Base-by-base conservation (phyloP, 768 basidiomycete genomes). In the Agaricus sinodeliciosus region DNA sequence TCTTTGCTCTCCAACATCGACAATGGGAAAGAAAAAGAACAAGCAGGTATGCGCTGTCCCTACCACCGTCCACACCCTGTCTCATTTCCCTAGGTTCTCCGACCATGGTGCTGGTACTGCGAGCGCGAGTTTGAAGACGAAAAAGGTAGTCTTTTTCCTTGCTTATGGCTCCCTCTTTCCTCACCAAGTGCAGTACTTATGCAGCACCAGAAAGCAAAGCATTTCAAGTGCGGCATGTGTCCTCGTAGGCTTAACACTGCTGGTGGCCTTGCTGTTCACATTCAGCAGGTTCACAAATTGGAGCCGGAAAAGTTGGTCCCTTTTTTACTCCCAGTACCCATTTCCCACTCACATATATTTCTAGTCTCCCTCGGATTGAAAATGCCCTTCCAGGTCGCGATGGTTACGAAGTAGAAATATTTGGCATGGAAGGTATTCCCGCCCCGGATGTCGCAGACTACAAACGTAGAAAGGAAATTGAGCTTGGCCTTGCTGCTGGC, bases 91-190 rank as follows among this genome's bases (percentile, higher is more conserved):
- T 8, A 93, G 90, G 69, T 91, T 58, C 80, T 93, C 58, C 84
- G 87, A 4, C 90, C 91, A 13, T 96, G 94, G 93, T 97, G 94
- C 73, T 97, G 94, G 94, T 98, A 98, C 68, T 98, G 94, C 74
- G 94, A 98, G 70, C 83, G 95, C 65, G 95, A 96, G 70, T 99
- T 99, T 62, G 94, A 98, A 70, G 96, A 99, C 80, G 94, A 97
- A 70, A 98, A 97, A 73, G 94, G 94, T 91, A 44, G 16, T 75
- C 70, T 44, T 43, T 41, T 49, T 31, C n/a, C 26, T 51, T 34
- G 50, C 12, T 27, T 42, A 15, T 22, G 35, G 11, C 22, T 47
- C 18, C 4, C 11, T 37, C 6, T 44, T 18, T 9, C 18, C 15
- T 41, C 12, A 43, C 56, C 43, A 55, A 40, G 28, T 43, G 7